phyloP scores from a whole-genome alignment of 2,329 filamentous ascomycete species.

The Thermoascus crustaceus region DNA sequence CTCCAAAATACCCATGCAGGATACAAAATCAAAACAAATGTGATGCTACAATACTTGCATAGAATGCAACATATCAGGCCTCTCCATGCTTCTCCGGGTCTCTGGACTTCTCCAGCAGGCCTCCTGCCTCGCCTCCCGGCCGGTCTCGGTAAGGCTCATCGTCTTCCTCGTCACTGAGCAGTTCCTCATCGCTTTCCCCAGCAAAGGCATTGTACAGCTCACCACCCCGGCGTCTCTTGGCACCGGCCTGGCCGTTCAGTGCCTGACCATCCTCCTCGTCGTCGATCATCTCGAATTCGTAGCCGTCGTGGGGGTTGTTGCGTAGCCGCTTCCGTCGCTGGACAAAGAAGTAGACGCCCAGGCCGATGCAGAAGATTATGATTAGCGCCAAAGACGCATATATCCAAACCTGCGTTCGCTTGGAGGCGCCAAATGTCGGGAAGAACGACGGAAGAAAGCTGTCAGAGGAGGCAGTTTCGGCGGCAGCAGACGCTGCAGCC shows the following conservation, averaged over 20 bases:
- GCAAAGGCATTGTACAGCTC: slow-evolving; percentile 98
- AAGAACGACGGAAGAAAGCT: slow-evolving; percentile 75
- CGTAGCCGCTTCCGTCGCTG: slow-evolving; percentile 68
- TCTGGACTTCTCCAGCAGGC: slow-evolving; percentile 8
- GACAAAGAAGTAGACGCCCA: slow-evolving; percentile 74
- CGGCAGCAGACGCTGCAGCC: slow-evolving; percentile 20
- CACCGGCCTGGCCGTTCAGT: slow-evolving; percentile 41
- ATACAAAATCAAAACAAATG: no score
- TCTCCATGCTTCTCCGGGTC: slow-evolving; percentile 9
- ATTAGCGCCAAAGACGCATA: slow-evolving; percentile 82
- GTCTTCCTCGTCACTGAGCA: slow-evolving; percentile 40
- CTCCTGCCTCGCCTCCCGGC: slow-evolving; percentile 5
- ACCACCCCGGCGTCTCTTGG: slow-evolving; percentile 57
- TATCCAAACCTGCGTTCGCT: slow-evolving; percentile 86
- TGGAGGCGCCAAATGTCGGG: slow-evolving; percentile 81
- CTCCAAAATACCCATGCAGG: no score
- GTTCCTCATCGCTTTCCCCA: slow-evolving; percentile 73
- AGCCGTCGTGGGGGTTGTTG: slow-evolving; percentile 69
- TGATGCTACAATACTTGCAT: not conserved
- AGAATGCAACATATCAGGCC: slow-evolving; percentile 4
- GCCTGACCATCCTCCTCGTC: slow-evolving; percentile 57
- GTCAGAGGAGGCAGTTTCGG: slow-evolving; percentile 34
- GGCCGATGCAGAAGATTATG: slow-evolving; percentile 67
- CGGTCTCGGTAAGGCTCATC: slow-evolving; percentile 30
- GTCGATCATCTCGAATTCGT: slow-evolving; percentile 90